A percentile compares a stretch with the other conserved stretches of the same genome.
Evolutionary conservation across 2,329 filamentous ascomycete species (phyloP).

Genomic region (Phaeosphaeriaceae sp.): DNA sequence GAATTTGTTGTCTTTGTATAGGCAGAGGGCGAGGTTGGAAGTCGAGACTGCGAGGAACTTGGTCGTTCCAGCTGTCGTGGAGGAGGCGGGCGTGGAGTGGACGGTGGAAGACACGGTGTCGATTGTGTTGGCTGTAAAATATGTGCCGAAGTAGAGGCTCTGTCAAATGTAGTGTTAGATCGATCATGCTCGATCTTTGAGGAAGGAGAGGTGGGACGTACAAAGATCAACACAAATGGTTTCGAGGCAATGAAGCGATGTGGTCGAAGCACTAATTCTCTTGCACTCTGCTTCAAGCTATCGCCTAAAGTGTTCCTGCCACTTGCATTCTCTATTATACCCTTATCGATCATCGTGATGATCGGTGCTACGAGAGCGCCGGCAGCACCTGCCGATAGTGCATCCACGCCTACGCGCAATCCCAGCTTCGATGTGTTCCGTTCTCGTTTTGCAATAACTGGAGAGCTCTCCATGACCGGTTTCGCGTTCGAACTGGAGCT

Average conservation of each 20-base stretch:
- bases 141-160: conserved; percentile 84
- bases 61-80: conserved; percentile 73
- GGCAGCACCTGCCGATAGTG: conserved; percentile 72
- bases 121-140: conserved; percentile 84
- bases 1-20: conserved; percentile 90
- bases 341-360: conserved; percentile 84
- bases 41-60: conserved; percentile 83
- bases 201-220: conserved; percentile 19
- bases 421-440: conserved; percentile 82
- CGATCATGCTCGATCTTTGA: neutral
- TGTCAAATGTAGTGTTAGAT: conserved; percentile 21
- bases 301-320: conserved; percentile 66
- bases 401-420: conserved; percentile 71
- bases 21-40: conserved; percentile 84
- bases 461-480: neutral
- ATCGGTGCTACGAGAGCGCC: conserved; percentile 80
- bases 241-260: conserved; percentile 68
- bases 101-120: conserved; percentile 79
- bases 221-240: conserved; percentile 71
- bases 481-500: neutral
- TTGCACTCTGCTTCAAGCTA: conserved; percentile 67
- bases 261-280: conserved; percentile 64
- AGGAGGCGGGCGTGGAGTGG: conserved; percentile 59
- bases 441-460: conserved; percentile 9
- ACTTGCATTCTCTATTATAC: conserved; percentile 83